Evolutionary conservation across 2,329 filamentous ascomycete genomes (phyloP).

Genomic region (Chalaropsis thielavioides): DNA sequence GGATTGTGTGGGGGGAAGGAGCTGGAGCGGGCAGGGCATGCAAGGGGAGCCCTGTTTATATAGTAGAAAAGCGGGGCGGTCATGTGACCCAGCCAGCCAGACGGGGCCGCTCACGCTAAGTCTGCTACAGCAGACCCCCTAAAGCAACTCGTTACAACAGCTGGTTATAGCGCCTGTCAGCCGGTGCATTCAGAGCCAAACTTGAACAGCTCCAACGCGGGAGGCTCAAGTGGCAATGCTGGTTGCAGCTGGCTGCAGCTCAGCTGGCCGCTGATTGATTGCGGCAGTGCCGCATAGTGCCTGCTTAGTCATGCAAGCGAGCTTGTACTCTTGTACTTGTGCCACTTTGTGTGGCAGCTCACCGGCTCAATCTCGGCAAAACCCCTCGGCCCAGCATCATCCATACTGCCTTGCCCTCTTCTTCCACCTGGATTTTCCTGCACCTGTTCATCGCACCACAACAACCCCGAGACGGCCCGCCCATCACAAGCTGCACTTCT

Average conservation of each 20-base stretch:
- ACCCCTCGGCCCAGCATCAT: not conserved
- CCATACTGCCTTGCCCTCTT: not conserved
- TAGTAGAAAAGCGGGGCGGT: no score
- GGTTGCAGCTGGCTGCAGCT: not conserved
- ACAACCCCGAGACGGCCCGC: no score
- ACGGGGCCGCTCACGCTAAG: no score
- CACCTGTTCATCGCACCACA: not conserved
- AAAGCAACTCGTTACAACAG: no score
- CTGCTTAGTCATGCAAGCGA: not conserved
- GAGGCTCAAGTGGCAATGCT: not conserved
- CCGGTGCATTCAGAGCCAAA: no score
- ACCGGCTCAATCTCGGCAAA: not conserved
- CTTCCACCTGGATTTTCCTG: slow-evolving; percentile 15
- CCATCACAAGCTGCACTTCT: slow-evolving; percentile 34
- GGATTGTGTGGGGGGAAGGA: no score
- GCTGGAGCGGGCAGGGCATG: no score
- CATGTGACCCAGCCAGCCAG: no score
- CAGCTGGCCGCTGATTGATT: not conserved
- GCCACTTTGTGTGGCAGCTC: not conserved
- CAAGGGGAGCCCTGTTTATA: no score
- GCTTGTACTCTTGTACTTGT: not conserved
- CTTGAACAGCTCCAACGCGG: no score
- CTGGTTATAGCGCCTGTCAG: no score
- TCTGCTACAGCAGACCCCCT: no score
- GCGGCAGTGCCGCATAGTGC: not conserved